Conservation (phyloP, 306 rosid species). For the Hippophae gyantsensis region DNA sequence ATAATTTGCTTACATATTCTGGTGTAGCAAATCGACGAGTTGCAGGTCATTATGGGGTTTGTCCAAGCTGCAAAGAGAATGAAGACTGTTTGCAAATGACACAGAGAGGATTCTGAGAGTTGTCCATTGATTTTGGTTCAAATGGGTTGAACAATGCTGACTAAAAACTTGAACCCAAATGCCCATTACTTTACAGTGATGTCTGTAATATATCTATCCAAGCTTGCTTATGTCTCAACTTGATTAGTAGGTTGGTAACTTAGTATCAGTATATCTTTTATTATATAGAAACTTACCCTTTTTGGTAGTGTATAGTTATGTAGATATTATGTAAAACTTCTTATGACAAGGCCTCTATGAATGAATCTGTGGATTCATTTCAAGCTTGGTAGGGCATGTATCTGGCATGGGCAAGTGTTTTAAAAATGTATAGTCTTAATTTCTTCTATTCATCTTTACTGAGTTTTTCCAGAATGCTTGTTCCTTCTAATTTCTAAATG, state of each 20-base stretch:
- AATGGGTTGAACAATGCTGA: slow-evolving; percentile 34
- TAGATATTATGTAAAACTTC: slow-evolving; percentile 48
- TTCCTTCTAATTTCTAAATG: too few species aligned
- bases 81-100: slow-evolving; percentile 87
- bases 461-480: not conserved
- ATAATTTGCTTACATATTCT: slow-evolving; percentile 11
- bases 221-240: slow-evolving; percentile 31
- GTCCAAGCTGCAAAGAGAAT: slow-evolving; percentile 89
- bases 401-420: slow-evolving; percentile 43
- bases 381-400: slow-evolving; percentile 33
- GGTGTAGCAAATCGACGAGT: slow-evolving; percentile 89
- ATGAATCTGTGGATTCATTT: slow-evolving; percentile 36
- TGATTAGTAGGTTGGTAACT: slow-evolving; percentile 28
- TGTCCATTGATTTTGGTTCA: slow-evolving; percentile 14
- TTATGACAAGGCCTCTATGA: slow-evolving; percentile 31
- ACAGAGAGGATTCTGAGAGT: slow-evolving; percentile 4
- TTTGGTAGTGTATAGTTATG: slow-evolving; percentile 55
- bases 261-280: slow-evolving; percentile 31
- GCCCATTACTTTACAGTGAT: slow-evolving; percentile 37
- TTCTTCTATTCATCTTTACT: slow-evolving; percentile 5
- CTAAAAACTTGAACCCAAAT: slow-evolving; percentile 28
- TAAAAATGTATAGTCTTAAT: slow-evolving; percentile 28
- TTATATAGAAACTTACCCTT: slow-evolving; percentile 33
- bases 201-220: slow-evolving; percentile 51
- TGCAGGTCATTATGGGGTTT: slow-evolving; percentile 90